Evolutionary conservation across 1,284 basidiomycete genomes (phyloP), one percentile per base, ranked within the genome.

Genomic region (Sporisorium graminicola): DNA sequence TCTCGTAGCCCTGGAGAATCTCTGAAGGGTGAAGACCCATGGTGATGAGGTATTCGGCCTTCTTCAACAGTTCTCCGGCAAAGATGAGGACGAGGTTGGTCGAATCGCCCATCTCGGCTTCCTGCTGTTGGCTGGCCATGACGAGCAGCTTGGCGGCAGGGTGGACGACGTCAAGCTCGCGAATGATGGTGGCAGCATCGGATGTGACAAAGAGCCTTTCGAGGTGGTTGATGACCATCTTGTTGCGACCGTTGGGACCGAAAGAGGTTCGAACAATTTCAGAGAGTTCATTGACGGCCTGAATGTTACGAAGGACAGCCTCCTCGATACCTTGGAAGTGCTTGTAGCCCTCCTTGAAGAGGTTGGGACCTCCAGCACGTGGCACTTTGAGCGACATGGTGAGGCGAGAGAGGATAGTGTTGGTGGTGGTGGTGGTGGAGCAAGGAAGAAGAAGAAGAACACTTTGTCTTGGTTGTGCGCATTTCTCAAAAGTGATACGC

Each of bases 181-280:
- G 91, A 85, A 99, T 95, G 87, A 99, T 99, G 65, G 97, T 99
- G 12, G 97, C 97, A 9, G 97, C 96, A 90, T 99, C 97, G 54
- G 94, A 97, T 31, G 97, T 99, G 66, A 99, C 95, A 87, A 99
- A 99, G 53, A 98, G 89, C 84, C 91, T 90, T 64, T 95, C 95
- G 49, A 99, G 89, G 87, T 99, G 97, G 71, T 85, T 85, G 71
- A 85, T 82, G 51, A 85, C 77, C 77, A 85, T 83, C 79, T 85
- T 85, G 79, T 85, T 85, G 57, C 83, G 61, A 44, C 95, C 94
- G 86, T 97, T 96, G 35, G 95, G 95, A 22, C 95, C 95, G 86
- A 97, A 97, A 86, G 93, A 94, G 60, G 97, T 99, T 80, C 96
- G 89, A 46, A 98, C 94, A 79, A 98, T 93, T 87, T 98, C 92